These are phyloP conservation scores for Scutellaria minor DNA, from an alignment of 257 asterid species.

Conservation along the genomic window DNA sequence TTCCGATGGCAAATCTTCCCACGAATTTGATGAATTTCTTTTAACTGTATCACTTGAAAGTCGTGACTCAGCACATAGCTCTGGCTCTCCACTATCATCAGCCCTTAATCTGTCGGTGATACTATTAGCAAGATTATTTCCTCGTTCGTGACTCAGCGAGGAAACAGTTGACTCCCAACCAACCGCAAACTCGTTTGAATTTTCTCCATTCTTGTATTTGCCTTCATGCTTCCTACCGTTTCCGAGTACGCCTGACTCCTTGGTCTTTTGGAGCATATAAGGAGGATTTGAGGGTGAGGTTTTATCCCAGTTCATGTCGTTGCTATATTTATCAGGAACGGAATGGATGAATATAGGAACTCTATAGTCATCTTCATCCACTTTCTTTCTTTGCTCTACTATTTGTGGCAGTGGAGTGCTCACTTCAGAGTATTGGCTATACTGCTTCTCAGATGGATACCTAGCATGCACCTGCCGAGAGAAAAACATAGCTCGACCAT, in stretches of 20 bases:
- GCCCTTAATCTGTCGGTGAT: constrained; percentile 31
- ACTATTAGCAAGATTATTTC: constrained; percentile 35
- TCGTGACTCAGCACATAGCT: constrained; percentile 36
- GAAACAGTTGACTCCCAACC: constrained; percentile 11
- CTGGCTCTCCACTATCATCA: constrained; percentile 35
- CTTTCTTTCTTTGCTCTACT: constrained; percentile 47
- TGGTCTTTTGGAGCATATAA: constrained; percentile 27
- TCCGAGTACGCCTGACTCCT: constrained; percentile 27
- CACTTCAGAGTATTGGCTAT: constrained; percentile 41
- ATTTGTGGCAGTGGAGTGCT: constrained; percentile 44
- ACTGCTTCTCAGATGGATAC: constrained; percentile 54
- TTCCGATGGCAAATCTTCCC: constrained; percentile 35
- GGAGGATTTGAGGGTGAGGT: constrained; percentile 42
- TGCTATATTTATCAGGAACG: constrained; percentile 34
- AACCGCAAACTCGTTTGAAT: constrained; percentile 30
- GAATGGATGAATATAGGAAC: constrained; percentile 71
- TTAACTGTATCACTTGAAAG: constrained; percentile 33
- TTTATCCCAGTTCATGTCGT: constrained; percentile 34
- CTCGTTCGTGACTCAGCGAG: constrained; percentile 37
- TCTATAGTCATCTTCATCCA: constrained; percentile 65
- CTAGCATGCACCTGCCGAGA: constrained; percentile 49
- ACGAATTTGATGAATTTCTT: constrained; percentile 39
- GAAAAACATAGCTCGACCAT: constrained; percentile 43
- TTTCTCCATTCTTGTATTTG: constrained; percentile 41
- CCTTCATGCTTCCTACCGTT: constrained; percentile 35